These are phyloP conservation scores for Geosmithia putterillii DNA, from an alignment of 2,329 filamentous ascomycete genomes.

Conservation along the genomic window DNA sequence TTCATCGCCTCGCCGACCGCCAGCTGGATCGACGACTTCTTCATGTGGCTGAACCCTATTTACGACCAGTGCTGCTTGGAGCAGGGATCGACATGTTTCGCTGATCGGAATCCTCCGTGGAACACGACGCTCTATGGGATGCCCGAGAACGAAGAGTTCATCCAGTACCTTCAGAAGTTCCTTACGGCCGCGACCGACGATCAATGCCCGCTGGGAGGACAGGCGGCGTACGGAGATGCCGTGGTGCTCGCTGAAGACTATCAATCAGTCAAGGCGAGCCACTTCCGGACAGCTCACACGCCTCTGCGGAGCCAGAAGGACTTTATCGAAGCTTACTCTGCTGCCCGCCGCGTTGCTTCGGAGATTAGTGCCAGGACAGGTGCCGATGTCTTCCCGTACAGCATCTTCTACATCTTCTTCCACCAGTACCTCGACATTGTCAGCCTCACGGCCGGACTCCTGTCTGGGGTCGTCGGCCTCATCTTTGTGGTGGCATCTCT, in stretches of 20 bases:
- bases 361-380: slow-evolving; percentile 61
- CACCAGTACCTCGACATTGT: slow-evolving; percentile 90
- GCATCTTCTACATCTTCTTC: slow-evolving; percentile 97
- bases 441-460: slow-evolving; percentile 61
- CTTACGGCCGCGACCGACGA: slow-evolving; percentile 67
- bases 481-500: slow-evolving; percentile 72
- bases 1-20: slow-evolving; percentile 82
- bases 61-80: slow-evolving; percentile 61
- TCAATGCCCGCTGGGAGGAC: slow-evolving; percentile 77
- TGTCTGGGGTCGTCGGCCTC: slow-evolving; percentile 73
- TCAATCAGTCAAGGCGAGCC: slow-evolving; percentile 62
- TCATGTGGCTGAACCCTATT: slow-evolving; percentile 89
- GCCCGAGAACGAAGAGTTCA: slow-evolving; percentile 87
- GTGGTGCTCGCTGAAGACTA: slow-evolving; percentile 62
- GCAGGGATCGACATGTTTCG: slow-evolving; percentile 63
- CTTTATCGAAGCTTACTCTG: slow-evolving; percentile 83
- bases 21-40: slow-evolving; percentile 95
- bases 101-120: slow-evolving; percentile 66
- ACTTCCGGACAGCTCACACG: slow-evolving; percentile 86
- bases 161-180: slow-evolving; percentile 77
- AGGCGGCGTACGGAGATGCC: slow-evolving; percentile 76
- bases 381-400: slow-evolving; percentile 88
- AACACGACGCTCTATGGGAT: slow-evolving; percentile 83
- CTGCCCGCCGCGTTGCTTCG: slow-evolving; percentile 76
- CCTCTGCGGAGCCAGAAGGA: slow-evolving; percentile 79